Percentiles rank a stretch among this genome's conserved stretches.
Conservation (phyloP, 495 filamentous ascomycete genomes). For the Penicillium angulare region DNA sequence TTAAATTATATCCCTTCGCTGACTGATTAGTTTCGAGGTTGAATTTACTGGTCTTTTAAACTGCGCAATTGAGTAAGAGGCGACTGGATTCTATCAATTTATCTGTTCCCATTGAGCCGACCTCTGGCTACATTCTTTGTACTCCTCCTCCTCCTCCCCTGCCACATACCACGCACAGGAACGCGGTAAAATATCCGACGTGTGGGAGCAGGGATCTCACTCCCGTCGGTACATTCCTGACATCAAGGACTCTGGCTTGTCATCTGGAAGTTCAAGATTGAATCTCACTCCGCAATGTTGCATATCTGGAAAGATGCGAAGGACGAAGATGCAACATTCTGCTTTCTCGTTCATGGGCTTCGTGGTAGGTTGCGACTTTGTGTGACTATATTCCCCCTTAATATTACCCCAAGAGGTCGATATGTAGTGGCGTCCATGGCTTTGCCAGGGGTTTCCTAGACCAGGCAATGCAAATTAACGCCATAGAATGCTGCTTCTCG, state of each 20-base stretch:
- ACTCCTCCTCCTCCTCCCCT: neutral
- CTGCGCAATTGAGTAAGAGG: no score
- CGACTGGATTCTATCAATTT: no score
- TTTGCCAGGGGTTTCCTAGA: neutral
- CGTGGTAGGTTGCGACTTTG: neutral
- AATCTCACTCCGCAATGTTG: neutral
- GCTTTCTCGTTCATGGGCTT: neutral
- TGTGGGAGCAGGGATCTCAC: neutral
- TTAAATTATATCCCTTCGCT: no score
- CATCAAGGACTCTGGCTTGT: neutral
- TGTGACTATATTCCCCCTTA: slow-evolving; percentile 12
- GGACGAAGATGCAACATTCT: neutral
- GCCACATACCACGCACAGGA: neutral
- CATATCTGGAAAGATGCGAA: neutral
- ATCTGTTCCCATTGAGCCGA: no score
- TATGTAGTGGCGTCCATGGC: neutral
- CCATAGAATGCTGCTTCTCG: no score
- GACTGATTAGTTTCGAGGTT: no score
- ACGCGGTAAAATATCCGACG: neutral
- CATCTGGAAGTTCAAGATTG: neutral
- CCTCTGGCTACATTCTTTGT: no score
- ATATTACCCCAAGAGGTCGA: no score
- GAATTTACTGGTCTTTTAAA: no score
- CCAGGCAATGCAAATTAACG: neutral
- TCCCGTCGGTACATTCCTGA: neutral